Conservation (phyloP, 2,329 filamentous ascomycete genomes). For the Botryosphaeria dothidea region DNA sequence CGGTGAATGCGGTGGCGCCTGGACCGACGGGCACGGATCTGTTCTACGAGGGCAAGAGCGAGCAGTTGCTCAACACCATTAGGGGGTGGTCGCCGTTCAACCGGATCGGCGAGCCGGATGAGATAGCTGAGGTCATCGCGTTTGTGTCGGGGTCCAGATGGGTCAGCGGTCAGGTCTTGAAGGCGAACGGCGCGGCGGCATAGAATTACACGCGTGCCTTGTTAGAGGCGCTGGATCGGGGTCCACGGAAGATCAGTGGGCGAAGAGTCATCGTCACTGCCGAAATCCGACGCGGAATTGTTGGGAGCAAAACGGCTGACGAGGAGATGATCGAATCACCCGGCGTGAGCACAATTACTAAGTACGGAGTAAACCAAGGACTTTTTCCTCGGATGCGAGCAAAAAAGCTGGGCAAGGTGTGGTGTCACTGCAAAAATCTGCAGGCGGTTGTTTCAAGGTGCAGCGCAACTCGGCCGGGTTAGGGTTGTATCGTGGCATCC, state of each 20-base stretch:
- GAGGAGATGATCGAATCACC: slow-evolving; percentile 12
- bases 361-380: neutral
- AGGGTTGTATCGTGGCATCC: neutral
- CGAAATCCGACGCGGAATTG: neutral
- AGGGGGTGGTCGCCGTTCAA: neutral
- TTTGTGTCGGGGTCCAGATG: slow-evolving; percentile 26
- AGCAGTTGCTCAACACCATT: slow-evolving; percentile 40
- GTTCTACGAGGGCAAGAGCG: slow-evolving; percentile 38
- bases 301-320: slow-evolving; percentile 2
- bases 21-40: slow-evolving; percentile 59
- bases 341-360: neutral
- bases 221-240: neutral
- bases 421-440: neutral
- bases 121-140: slow-evolving; percentile 29
- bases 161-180: slow-evolving; percentile 30
- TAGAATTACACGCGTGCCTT: neutral
- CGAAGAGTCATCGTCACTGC: slow-evolving; percentile 4
- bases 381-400: neutral
- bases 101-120: slow-evolving; percentile 27
- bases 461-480: neutral
- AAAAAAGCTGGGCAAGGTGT: neutral
- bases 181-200: slow-evolving; percentile 31
- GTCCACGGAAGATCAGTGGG: neutral
- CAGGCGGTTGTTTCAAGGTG: neutral
- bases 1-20: slow-evolving; percentile 54